Conservation (phyloP, 2,329 filamentous ascomycete genomes). For the Ophiostoma quercus region DNA sequence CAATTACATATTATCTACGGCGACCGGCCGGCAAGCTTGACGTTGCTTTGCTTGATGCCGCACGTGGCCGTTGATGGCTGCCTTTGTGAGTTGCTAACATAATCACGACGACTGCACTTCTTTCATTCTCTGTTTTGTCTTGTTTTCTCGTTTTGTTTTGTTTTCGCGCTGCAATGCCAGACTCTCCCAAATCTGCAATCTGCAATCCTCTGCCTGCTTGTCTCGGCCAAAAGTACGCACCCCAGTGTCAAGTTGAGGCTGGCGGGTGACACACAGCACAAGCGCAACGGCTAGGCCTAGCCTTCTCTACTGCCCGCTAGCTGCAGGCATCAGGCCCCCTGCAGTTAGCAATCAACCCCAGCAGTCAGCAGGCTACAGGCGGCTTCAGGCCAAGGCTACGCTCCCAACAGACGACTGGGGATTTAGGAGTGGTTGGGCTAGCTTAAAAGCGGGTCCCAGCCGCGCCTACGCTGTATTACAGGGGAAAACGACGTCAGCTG, state of each 20-base stretch:
- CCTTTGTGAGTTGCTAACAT: conserved; percentile 19
- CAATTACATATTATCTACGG: neutral
- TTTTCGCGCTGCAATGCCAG: neutral
- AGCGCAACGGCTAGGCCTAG: neutral
- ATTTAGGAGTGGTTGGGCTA: neutral
- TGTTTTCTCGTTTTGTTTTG: neutral
- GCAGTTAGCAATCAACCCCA: neutral
- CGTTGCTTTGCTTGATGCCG: neutral
- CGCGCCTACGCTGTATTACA: neutral
- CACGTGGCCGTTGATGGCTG: conserved; percentile 22
- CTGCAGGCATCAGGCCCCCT: neutral
- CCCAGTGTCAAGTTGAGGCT: neutral
- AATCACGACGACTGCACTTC: neutral
- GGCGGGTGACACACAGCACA: neutral
- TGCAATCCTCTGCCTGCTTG: neutral
- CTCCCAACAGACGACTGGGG: neutral
- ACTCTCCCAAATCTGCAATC: neutral
- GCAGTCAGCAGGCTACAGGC: neutral
- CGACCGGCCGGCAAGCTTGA: neutral
- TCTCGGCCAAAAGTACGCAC: neutral
- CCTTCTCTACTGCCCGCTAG: neutral
- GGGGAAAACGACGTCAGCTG: conserved; percentile 22
- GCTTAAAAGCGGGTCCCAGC: conserved; percentile 13
- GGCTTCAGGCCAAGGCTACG: neutral
- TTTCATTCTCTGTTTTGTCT: neutral